These are phyloP conservation scores for Peniophora sp. DNA, from an alignment of 1,284 basidiomycete genomes.

Conservation along the genomic window DNA sequence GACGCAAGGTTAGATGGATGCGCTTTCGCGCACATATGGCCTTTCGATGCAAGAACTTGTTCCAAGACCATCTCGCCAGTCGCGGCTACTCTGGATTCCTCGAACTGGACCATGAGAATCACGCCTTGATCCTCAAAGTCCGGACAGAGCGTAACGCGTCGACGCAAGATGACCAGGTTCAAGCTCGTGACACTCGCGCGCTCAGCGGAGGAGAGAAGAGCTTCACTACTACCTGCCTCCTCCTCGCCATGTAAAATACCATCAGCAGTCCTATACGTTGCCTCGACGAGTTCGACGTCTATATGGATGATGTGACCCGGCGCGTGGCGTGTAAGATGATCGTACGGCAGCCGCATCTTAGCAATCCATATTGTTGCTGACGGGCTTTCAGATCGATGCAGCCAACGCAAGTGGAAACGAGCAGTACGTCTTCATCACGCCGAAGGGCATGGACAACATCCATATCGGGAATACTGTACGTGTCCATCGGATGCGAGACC, in stretches of 20 bases:
- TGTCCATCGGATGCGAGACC: conserved; percentile 76
- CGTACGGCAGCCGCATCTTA: conserved; percentile 34
- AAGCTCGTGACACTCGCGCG: conserved; percentile 65
- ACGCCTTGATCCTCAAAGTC: conserved; percentile 62
- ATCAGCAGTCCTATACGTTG: conserved; percentile 92
- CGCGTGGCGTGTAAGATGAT: conserved; percentile 90
- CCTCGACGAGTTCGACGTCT: conserved; percentile 90
- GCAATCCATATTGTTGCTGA: not conserved
- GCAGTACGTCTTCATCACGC: conserved; percentile 90
- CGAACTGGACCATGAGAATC: conserved; percentile 72
- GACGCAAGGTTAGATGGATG: conserved; percentile 74
- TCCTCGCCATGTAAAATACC: conserved; percentile 92
- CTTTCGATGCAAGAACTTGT: conserved; percentile 76
- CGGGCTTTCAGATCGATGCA: conserved; percentile 60
- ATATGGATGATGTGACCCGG: conserved; percentile 93
- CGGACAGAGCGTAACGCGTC: conserved; percentile 50
- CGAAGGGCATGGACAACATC: conserved; percentile 74
- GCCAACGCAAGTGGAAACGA: conserved; percentile 78
- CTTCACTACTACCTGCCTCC: conserved; percentile 91
- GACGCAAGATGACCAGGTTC: conserved; percentile 26
- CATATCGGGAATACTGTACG: conserved; percentile 53
- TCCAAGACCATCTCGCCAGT: conserved; percentile 74
- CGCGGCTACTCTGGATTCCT: conserved; percentile 85
- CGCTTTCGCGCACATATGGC: conserved; percentile 83
- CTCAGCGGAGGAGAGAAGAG: conserved; percentile 95